A percentile compares a stretch with the other conserved stretches of the same genome.
Evolutionary conservation across 139 green algal genomes (phyloP).

Genomic region (Ostreobium quekettii): DNA sequence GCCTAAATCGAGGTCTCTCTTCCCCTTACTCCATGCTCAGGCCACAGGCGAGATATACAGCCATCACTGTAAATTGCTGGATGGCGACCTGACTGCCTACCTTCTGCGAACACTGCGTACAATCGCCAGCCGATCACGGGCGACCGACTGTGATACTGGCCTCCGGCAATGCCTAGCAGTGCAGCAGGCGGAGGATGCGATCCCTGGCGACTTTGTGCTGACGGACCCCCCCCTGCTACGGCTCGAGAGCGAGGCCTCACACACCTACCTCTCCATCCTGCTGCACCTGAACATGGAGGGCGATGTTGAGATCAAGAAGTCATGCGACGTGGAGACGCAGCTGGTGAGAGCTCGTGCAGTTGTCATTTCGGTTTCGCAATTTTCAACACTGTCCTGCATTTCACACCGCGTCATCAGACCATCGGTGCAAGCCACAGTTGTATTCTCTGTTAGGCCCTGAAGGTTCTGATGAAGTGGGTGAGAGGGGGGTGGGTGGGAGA

Average conservation of each 20-base stretch:
- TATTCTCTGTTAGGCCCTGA: too few relatives aligned
- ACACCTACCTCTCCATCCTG: constrained; percentile 77
- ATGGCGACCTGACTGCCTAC: constrained; percentile 22
- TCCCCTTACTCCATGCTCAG: constrained; percentile 1
- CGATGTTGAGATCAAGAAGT: constrained; percentile 9
- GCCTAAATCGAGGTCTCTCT: not conserved
- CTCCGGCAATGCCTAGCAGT: constrained; percentile 51
- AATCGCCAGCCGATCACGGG: constrained; percentile 50
- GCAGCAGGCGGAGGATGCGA: constrained; percentile 54
- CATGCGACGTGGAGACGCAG: constrained; percentile 32
- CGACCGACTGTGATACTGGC: constrained; percentile 57
- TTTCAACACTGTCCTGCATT: too few relatives aligned
- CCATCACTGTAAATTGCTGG: constrained; percentile 32
- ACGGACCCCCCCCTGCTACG: constrained; percentile 85
- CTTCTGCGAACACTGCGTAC: constrained; percentile 59
- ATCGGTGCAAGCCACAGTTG: too few relatives aligned
- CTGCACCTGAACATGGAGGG: constrained; percentile 35
- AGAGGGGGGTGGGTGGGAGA: too few relatives aligned
- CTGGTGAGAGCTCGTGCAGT: too few relatives aligned
- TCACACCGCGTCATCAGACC: too few relatives aligned
- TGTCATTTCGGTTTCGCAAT: too few relatives aligned
- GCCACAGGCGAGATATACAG: constrained; percentile 51
- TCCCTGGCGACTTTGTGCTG: constrained; percentile 42
- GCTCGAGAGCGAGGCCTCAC: constrained; percentile 77
- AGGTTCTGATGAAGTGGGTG: too few relatives aligned